Base-by-base conservation (phyloP, 2,329 filamentous ascomycete species). In the Botrytis fabae region DNA sequence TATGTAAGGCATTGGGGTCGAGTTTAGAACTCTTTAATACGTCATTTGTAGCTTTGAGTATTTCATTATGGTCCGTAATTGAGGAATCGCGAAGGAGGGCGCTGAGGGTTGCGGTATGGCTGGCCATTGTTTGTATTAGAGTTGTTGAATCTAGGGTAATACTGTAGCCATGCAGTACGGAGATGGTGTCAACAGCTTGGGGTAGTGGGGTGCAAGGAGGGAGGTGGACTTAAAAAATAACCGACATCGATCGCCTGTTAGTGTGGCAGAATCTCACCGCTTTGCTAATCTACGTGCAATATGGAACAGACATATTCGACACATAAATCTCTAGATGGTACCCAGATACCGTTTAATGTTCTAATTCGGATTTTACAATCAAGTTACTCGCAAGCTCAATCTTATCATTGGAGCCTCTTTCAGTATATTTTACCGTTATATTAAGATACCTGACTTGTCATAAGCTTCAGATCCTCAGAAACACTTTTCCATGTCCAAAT, bases 41-140 rank as follows among this genome's bases (percentile, higher is more conserved):
- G 60, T 88, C 87, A 79, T 89, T 89, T 79, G 89, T 87, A 69
- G 88, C 85, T 80, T 87, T 85, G 74, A 96, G 88, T 69, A 93
- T 84, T 82, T 95, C 91, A 64, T 92, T 88, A 82, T 95, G 91
- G 84, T 96, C 92, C 74, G 89, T 82, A 78, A 91, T 89, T 68
- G 85, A 85, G 68, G 88, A 82, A 70, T 83, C 81, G 75, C 86
- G 85, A 77, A 91, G 85, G 40, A 82, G 79, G 32, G 78, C 74
- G 60, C 78, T 78, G 46, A 82, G 76, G 4, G 77, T 80, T 32
- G 79, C 78, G 7, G 79, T 78, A 46, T 80, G 76, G 63, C 80
- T 80, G 69, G 68, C 74, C 38, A 69, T 71, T 35, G 7, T 57
- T 35, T 14, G 51, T 60, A 6, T 40, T 44, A 18, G 18, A 32